Evolutionary conservation across 805 yeast genomes (phyloP), one percentile per base, ranked within the genome.

Genomic region (Saccharomyces jurei): DNA sequence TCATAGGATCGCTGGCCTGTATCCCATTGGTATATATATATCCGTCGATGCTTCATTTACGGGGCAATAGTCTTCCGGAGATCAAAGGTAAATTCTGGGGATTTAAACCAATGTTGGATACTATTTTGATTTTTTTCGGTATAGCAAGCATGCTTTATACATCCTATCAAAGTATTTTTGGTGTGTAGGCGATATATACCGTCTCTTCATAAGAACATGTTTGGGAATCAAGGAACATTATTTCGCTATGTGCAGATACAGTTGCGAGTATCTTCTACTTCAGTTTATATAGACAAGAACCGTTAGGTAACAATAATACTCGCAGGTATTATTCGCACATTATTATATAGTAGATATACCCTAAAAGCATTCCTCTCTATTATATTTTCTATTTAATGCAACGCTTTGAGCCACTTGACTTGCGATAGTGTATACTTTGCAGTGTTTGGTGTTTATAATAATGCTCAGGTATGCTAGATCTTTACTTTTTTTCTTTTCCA

Each of bases 11-110:
- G 52, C 84, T 87, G 71, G 91, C 92, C 1, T 87, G 95, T 63
- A 85, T 87, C 53, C 95, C 95, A 1, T 77, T 87, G 72, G 94
- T 87, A 4, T 87, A 87, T 71, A 83, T 87, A 82, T 86, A 87
- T 63, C 94, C 95, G 8, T 94, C 95, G 17, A 75, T 87, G 76
- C 71, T 87, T 52, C 94, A 87, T 63, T 74, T 81, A 53, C 78
- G 74, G 63, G 73, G 82, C 53, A 80, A 82, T 57, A 74, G 75
- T 10, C 63, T 70, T 29, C 65, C 65, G 2, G 49, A 66, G 13
- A 57, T 56, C 8, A 48, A 41, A 4, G 54, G 47, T 1, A 31
- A 52, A 25, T 55, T 48, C 25, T 47, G 52, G 2, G 64, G 62
- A 54, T 70, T 76, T 66, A 63, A 62, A 2, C 77, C 78, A 31